Evolutionary conservation across 768 basidiomycete genomes (phyloP).

Genomic region (Panaeolus cyanescens): DNA sequence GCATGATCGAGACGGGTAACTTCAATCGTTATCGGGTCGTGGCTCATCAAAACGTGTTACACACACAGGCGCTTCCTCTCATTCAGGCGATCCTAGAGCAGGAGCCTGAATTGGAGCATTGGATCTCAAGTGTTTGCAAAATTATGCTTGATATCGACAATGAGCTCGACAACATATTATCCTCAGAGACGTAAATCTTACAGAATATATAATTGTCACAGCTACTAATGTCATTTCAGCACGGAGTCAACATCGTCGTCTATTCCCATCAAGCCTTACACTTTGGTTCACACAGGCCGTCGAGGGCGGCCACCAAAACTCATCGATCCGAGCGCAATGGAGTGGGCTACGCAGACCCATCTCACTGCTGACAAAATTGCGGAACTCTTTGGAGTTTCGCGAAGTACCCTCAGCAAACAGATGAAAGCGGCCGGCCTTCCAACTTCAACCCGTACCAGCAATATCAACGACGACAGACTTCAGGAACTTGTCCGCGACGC

Average conservation of each 20-base stretch:
- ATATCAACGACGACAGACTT: neutral
- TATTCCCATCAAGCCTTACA: no score
- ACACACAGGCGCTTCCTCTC: neutral
- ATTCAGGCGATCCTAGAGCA: neutral
- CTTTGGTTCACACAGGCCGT: no score
- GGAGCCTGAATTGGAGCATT: neutral
- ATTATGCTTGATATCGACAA: neutral
- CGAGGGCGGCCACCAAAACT: no score
- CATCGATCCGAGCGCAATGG: no score
- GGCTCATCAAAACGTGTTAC: neutral
- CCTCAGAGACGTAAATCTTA: neutral
- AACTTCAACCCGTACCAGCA: neutral
- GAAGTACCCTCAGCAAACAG: neutral
- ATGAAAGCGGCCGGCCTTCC: neutral
- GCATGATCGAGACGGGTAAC: neutral
- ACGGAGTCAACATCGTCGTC: neutral
- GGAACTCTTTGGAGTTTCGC: neutral
- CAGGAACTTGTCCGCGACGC: neutral
- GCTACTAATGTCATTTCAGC: neutral
- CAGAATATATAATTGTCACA: neutral
- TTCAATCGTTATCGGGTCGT: neutral
- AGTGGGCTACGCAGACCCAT: no score
- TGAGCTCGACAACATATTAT: neutral
- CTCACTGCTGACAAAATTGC: neutral
- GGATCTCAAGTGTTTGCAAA: neutral